Percentiles rank a stretch among this genome's conserved stretches.
phyloP scores from a whole-genome alignment of 2,329 filamentous ascomycete species.

The Simplicillium sp. region DNA sequence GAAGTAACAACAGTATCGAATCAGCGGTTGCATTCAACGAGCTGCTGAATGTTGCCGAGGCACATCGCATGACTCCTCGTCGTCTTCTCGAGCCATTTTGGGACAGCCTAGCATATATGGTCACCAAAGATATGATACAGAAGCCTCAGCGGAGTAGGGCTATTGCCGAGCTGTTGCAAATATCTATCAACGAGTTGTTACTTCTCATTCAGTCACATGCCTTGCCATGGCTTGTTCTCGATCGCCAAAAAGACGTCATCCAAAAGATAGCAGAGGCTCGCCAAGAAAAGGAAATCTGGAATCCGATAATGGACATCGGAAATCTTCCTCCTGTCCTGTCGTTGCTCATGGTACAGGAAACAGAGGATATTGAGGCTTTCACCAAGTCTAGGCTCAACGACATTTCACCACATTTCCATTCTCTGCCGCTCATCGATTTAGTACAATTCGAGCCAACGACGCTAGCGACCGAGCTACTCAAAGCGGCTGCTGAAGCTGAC shows the following conservation, averaged over 20 bases:
- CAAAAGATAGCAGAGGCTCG: conserved; percentile 71
- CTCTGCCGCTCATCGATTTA: conserved; percentile 55
- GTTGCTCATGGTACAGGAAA: conserved; percentile 48
- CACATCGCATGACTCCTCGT: conserved; percentile 49
- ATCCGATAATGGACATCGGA: conserved; percentile 40
- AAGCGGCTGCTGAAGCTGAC: conserved; percentile 61
- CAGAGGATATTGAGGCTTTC: conserved; percentile 48
- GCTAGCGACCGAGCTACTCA: conserved; percentile 74
- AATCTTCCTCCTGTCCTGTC: conserved; percentile 52
- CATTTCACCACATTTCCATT: conserved; percentile 61
- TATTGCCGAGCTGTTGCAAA: conserved; percentile 71
- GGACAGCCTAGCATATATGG: conserved; percentile 72
- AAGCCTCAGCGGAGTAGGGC: conserved; percentile 75
- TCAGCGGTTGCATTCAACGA: conserved; percentile 79
- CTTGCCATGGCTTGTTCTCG: conserved; percentile 76
- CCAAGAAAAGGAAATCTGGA: conserved; percentile 54
- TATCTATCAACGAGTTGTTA: conserved; percentile 66
- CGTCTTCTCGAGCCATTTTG: conserved; percentile 81
- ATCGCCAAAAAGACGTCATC: conserved; percentile 68
- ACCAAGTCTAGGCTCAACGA: conserved; percentile 60
- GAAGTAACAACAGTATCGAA: conserved; percentile 70
- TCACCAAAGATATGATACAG: conserved; percentile 70
- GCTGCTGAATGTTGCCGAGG: conserved; percentile 62
- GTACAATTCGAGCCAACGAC: conserved; percentile 66
- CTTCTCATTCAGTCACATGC: conserved; percentile 70